Percentiles rank a stretch among this genome's conserved stretches.
These are phyloP conservation scores for Nitzschia putrida DNA, from an alignment of 108 stramenopile genomes.

Conservation along the genomic window DNA sequence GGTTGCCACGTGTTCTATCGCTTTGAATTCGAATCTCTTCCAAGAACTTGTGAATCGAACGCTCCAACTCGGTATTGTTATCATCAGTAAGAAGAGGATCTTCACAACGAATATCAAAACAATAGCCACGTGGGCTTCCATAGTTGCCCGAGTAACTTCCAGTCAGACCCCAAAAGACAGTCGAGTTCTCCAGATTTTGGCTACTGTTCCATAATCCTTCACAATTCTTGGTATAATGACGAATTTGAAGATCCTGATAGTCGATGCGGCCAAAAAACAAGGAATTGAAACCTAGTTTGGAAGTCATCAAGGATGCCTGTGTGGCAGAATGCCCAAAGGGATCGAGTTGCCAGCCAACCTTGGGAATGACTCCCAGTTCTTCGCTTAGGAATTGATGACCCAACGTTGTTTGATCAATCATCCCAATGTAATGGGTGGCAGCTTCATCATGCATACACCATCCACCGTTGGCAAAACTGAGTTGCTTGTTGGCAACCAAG, in stretches of 20 bases:
- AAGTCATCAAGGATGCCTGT: slow-evolving; percentile 83
- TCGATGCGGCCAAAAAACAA: slow-evolving; percentile 95
- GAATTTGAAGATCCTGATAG: slow-evolving; percentile 84
- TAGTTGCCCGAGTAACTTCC: slow-evolving; percentile 83
- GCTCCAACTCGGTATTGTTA: slow-evolving; percentile 35
- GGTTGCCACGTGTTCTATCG: slow-evolving; percentile 68
- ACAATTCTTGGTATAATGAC: slow-evolving; percentile 62
- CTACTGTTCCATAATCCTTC: slow-evolving; percentile 86
- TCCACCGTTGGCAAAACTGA: slow-evolving; percentile 92
- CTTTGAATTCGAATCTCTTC: slow-evolving; percentile 56
- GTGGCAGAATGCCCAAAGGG: slow-evolving; percentile 96
- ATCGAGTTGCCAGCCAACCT: slow-evolving; percentile 91
- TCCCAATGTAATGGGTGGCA: slow-evolving; percentile 87
- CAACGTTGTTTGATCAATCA: slow-evolving; percentile 96
- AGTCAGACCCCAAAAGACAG: slow-evolving; percentile 87
- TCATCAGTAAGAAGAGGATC: slow-evolving; percentile 61
- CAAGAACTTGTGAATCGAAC: slow-evolving; percentile 55
- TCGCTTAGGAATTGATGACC: slow-evolving; percentile 85
- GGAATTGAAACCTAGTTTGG: slow-evolving; percentile 85
- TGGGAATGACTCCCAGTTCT: slow-evolving; percentile 86
- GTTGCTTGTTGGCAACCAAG: slow-evolving; percentile 71
- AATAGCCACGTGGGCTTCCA: slow-evolving; percentile 73
- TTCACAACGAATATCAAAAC: slow-evolving; percentile 65
- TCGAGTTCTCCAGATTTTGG: slow-evolving; percentile 16
- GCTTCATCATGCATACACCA: slow-evolving; percentile 99